These are phyloP conservation scores for Vaccinium darrowii DNA, from an alignment of 148 eudicot genomes.

Conservation along the genomic window DNA sequence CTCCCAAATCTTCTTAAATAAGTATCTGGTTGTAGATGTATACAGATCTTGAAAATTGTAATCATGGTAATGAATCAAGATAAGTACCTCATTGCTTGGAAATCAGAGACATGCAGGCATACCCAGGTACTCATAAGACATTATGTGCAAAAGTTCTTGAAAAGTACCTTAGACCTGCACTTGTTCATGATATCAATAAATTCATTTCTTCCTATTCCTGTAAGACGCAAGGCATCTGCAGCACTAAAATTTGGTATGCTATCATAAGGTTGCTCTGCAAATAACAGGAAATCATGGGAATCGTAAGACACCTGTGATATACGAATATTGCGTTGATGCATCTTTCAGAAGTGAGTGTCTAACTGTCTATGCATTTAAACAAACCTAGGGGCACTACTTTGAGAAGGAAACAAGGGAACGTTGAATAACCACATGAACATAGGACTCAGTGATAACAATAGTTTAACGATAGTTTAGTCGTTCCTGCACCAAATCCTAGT, in stretches of 20 bases:
- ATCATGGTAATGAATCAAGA: not conserved
- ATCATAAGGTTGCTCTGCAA: conserved; percentile 96
- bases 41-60: not conserved
- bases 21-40: not conserved
- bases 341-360: not conserved
- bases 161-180: conserved; percentile 93
- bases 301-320: not conserved
- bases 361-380: not conserved
- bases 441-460: not conserved
- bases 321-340: not conserved
- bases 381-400: not conserved
- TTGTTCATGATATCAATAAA: conserved; percentile 99
- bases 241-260: conserved; percentile 98
- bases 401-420: not conserved
- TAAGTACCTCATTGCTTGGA: not conserved
- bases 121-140: not conserved
- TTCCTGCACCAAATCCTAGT: not conserved
- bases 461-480: not conserved
- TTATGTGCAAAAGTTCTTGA: conserved; percentile 5
- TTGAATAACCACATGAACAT: not conserved
- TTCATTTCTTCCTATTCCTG: conserved; percentile 96
- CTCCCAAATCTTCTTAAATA: not conserved
- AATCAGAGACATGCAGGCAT: not conserved
- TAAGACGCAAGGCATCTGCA: conserved; percentile 91
- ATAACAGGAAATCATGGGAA: conserved; percentile 13